Evolutionary conservation across 495 filamentous ascomycete genomes (phyloP).

Genomic region (Neurospora sublineolata): DNA sequence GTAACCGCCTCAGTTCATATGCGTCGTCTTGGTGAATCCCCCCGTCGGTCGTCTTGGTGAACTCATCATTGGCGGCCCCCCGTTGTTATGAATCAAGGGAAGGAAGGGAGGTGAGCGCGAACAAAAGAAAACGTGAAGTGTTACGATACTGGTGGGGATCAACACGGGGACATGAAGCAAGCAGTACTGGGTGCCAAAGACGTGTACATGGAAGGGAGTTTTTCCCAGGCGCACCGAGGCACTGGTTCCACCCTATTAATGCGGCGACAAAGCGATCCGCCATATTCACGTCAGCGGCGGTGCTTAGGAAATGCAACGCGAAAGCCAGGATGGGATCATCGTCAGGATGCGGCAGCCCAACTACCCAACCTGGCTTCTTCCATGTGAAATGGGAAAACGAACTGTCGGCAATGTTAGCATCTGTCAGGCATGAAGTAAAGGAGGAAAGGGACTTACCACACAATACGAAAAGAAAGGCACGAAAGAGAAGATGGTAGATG

Average conservation of each 20-base stretch:
- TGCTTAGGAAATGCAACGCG: background rate
- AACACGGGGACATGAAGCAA: background rate
- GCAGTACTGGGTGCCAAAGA: background rate
- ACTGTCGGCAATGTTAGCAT: background rate
- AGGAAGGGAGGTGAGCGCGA: background rate
- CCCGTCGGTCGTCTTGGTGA: background rate
- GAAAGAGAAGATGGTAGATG: background rate
- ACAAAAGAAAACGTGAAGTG: background rate
- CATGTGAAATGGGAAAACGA: background rate
- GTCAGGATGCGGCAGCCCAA: background rate
- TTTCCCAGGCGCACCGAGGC: background rate
- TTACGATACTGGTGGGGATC: background rate
- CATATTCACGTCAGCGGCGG: background rate
- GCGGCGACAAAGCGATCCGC: background rate
- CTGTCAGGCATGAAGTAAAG: background rate
- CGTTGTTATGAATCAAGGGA: background rate
- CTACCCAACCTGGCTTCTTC: background rate
- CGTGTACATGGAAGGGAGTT: background rate
- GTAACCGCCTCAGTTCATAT: background rate
- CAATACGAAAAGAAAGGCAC: background rate
- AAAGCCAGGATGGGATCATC: background rate
- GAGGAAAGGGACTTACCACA: background rate
- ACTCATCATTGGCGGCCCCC: background rate
- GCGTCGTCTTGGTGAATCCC: background rate
- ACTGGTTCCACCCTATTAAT: background rate